Conservation (phyloP, 140 eudicot genomes). For the Anethum foeniculum region DNA sequence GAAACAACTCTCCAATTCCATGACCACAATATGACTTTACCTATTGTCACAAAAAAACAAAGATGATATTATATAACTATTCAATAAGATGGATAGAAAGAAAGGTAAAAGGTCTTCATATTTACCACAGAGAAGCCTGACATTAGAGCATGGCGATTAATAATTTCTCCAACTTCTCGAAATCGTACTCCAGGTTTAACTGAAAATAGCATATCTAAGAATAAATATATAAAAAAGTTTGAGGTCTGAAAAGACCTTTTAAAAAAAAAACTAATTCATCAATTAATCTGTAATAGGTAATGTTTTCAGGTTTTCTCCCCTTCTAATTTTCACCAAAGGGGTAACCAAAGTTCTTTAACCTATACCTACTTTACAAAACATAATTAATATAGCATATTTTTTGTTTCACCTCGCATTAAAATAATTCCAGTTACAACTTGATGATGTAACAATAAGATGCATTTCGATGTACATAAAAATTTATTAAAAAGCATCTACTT, state of each 20-base stretch:
- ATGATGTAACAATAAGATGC: not conserved
- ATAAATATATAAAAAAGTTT: not conserved
- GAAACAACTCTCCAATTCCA: slow-evolving; percentile 98
- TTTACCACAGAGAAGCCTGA: slow-evolving; percentile 88
- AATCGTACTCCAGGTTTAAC: slow-evolving; percentile 96
- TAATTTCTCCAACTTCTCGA: slow-evolving; percentile 87
- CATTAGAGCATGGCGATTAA: slow-evolving; percentile 89
- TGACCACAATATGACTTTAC: slow-evolving; percentile 92
- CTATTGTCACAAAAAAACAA: slow-evolving; percentile 21
- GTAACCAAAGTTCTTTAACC: not conserved
- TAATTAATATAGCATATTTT: not conserved
- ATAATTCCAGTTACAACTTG: not conserved
- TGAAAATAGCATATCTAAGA: slow-evolving; percentile 16
- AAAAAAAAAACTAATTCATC: not conserved
- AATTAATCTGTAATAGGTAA: not conserved
- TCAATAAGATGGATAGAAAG: not conserved
- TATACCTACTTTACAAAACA: not conserved
- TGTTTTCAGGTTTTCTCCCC: not conserved
- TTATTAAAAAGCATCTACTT: not conserved
- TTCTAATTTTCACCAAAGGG: not conserved
- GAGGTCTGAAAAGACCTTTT: not conserved
- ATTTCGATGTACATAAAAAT: not conserved
- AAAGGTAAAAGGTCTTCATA: not conserved
- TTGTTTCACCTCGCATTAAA: not conserved
- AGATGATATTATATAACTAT: not conserved